A percentile compares a stretch with the other conserved stretches of the same genome.
Conservation (phyloP, 2,329 filamentous ascomycete genomes). For the Tolypocladium ophioglossoides region DNA sequence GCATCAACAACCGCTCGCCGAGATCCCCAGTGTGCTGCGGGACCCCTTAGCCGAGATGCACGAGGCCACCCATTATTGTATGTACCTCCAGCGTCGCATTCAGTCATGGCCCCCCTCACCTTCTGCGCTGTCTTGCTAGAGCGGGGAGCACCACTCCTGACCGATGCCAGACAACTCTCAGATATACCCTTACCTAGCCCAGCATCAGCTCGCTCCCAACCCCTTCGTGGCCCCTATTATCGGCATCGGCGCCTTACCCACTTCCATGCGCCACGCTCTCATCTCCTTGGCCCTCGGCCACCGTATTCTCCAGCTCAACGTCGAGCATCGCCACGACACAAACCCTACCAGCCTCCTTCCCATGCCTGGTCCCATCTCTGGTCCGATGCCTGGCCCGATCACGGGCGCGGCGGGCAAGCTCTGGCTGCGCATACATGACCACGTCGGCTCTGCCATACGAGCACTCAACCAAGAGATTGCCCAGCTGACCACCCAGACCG, state of each 20-base stretch:
- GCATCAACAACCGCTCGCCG: background rate
- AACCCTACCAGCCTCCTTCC: background rate
- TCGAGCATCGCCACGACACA: background rate
- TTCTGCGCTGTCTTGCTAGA: background rate
- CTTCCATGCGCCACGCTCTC: constrained; percentile 1
- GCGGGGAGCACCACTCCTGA: background rate
- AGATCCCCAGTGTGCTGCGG: background rate
- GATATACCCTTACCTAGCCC: background rate
- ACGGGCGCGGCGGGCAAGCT: background rate
- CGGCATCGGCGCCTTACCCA: background rate
- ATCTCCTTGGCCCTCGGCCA: constrained; percentile 1
- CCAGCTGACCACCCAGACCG: background rate
- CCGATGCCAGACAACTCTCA: background rate
- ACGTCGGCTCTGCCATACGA: background rate
- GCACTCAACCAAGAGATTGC: background rate
- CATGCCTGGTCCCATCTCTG: background rate
- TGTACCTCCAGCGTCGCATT: background rate
- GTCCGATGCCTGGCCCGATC: background rate
- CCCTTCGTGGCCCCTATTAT: background rate
- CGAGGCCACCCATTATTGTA: background rate
- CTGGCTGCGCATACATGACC: background rate
- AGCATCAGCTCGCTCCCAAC: background rate
- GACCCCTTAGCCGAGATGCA: background rate
- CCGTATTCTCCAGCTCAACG: background rate
- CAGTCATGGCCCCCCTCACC: background rate